Base-by-base conservation (phyloP, 805 yeast species). In the Hanseniaspora lindneri region DNA sequence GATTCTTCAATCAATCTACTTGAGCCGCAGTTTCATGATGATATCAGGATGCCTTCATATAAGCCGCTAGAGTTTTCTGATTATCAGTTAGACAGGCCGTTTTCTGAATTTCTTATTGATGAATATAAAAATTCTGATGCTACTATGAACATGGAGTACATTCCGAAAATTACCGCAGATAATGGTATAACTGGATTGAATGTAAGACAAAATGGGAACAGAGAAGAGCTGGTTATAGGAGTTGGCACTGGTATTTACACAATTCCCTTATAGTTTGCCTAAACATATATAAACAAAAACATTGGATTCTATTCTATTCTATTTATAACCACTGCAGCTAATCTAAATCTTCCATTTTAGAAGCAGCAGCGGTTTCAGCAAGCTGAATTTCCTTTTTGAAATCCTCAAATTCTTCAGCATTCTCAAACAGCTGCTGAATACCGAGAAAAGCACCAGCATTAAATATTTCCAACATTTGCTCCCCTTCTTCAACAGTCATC, bases 361-460 rank as follows among this genome's bases (percentile, higher is more conserved):
- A 17, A 1, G 9, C 28, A 14, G 14, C 35, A 7, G 11, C n/a
- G 19, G 34, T 39, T 29, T 21, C 32, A 29, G 28, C 29, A 9
- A 8, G 19, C 9, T 19, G 30, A 13, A 48, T 8, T 10, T 24
- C 34, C 17, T 39, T 34, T 20, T 49, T 57, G 50, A 73, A 75
- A 51, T 76, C 74, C 49, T 73, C 66, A 62, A 82, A 83, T 50
- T 83, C 84, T 19, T 73, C 68, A 59, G 81, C 87, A 59, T 82
- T 76, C 55, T 83, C 92, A 47, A 83, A 63, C 32, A 80, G 65
- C 0, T 82, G 94, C 55, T 79, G 83, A 34, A 89, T 78, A 30
- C 89, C 86, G 58, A 89, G 79, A 28, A 86, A 87, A 10, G 84
- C 87, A 58, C 87, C 81, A 57, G 80, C 77, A 55, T 85, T 81